phyloP scores from a whole-genome alignment of 2,329 filamentous ascomycete genomes.

The Incumbomyces lentus region DNA sequence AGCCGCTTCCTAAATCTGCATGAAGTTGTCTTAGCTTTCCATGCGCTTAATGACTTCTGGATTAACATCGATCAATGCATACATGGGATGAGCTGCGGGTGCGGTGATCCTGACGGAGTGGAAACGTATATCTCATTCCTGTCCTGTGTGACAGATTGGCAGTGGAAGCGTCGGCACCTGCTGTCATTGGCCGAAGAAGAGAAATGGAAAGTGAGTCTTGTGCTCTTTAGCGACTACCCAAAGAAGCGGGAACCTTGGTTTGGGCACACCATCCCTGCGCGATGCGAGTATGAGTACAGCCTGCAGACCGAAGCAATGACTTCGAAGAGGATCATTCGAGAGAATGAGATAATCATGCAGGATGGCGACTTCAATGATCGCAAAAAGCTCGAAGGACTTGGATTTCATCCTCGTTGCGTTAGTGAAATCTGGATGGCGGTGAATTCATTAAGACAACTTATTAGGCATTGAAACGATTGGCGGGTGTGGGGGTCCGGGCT shows the following conservation, averaged over 20 bases:
- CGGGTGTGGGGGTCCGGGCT: too few species aligned
- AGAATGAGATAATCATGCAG: neutral
- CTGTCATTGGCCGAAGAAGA: neutral
- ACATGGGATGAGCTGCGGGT: too few species aligned
- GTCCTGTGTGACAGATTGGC: neutral
- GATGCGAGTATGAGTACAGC: neutral
- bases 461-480: too few species aligned
- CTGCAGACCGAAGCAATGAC: neutral
- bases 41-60: too few species aligned
- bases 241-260: too few species aligned
- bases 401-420: too few species aligned
- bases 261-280: too few species aligned
- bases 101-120: neutral
- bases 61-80: too few species aligned
- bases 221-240: neutral
- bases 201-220: neutral
- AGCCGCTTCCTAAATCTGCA: neutral
- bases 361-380: neutral
- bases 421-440: too few species aligned
- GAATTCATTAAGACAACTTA: too few species aligned
- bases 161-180: conserved; percentile 5
- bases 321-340: neutral
- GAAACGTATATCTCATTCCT: neutral
- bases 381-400: too few species aligned
- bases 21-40: neutral